phyloP scores from a whole-genome alignment of 73 alveolate genomes.

The Tetrahymena elliotti region DNA sequence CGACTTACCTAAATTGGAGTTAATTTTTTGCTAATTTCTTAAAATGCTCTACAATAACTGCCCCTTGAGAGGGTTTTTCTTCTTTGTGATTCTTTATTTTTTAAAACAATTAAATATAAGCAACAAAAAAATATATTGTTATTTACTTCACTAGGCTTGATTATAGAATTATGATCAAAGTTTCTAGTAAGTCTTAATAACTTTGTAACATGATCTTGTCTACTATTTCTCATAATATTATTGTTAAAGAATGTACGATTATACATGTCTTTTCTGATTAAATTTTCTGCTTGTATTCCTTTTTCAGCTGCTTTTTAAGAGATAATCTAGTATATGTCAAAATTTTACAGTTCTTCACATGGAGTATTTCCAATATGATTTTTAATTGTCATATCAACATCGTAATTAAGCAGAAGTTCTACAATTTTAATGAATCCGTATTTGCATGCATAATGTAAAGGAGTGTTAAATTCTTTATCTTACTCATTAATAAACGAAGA shows the following conservation, averaged over 20 bases:
- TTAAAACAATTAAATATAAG: constrained; percentile 2
- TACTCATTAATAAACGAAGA: constrained; percentile 65
- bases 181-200: constrained; percentile 19
- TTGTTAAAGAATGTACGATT: constrained; percentile 45
- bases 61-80: neutral
- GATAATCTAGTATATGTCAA: constrained; percentile 40
- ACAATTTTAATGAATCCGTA: constrained; percentile 64
- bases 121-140: neutral
- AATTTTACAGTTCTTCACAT: constrained; percentile 46
- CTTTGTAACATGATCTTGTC: constrained; percentile 46
- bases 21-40: constrained; percentile 12
- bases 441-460: constrained; percentile 76
- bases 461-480: constrained; percentile 83
- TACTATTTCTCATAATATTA: constrained; percentile 27
- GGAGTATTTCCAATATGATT: constrained; percentile 57
- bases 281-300: constrained; percentile 37
- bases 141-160: neutral
- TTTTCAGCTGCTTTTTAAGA: neutral
- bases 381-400: constrained; percentile 56
- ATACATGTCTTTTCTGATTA: constrained; percentile 47
- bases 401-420: constrained; percentile 47
- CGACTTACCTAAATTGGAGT: neutral
- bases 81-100: constrained; percentile 35
- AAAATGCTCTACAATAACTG: neutral
- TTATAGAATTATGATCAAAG: constrained; percentile 11